Percentiles rank a stretch among this genome's conserved stretches.
These are phyloP conservation scores for Circinella minor DNA, from an alignment of 371 early-diverging fungal species.

Conservation along the genomic window DNA sequence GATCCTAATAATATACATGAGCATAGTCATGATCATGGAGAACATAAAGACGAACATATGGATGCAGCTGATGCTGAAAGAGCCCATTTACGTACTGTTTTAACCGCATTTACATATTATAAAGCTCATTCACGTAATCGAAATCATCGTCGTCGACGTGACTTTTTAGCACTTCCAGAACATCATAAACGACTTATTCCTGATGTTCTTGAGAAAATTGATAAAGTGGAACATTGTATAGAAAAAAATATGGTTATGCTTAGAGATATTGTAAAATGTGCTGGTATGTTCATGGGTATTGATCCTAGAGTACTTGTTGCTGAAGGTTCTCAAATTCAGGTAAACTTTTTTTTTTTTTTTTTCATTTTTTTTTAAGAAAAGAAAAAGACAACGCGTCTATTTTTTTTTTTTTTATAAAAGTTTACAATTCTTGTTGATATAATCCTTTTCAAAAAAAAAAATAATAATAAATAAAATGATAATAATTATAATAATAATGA, in stretches of 20 bases:
- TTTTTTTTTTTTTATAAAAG: not conserved
- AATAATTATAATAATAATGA: not conserved
- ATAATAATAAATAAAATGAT: no score
- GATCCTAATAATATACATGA: not conserved
- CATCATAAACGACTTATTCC: slow-evolving; percentile 69
- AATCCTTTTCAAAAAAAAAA: no score
- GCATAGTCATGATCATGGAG: slow-evolving; percentile 8
- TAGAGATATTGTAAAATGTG: slow-evolving; percentile 46
- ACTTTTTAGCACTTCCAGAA: slow-evolving; percentile 66
- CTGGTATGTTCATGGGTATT: slow-evolving; percentile 43
- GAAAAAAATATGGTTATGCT: slow-evolving; percentile 54
- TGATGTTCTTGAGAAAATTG: slow-evolving; percentile 54
- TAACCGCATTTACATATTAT: slow-evolving; percentile 77
- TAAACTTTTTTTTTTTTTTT: not conserved
- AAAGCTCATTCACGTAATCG: slow-evolving; percentile 65
- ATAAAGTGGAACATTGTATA: slow-evolving; percentile 50
- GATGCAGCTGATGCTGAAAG: slow-evolving; percentile 31
- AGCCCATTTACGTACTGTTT: slow-evolving; percentile 63
- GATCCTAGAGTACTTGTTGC: slow-evolving; percentile 52
- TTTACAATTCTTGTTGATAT: no score
- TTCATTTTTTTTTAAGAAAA: no score
- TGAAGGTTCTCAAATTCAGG: slow-evolving; percentile 39
- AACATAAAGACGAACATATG: slow-evolving; percentile 10
- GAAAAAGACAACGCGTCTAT: no score
- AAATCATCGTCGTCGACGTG: slow-evolving; percentile 74